Base-by-base conservation (phyloP, 1,139 yeast genomes). In the Yamadazyma dushanensis region DNA sequence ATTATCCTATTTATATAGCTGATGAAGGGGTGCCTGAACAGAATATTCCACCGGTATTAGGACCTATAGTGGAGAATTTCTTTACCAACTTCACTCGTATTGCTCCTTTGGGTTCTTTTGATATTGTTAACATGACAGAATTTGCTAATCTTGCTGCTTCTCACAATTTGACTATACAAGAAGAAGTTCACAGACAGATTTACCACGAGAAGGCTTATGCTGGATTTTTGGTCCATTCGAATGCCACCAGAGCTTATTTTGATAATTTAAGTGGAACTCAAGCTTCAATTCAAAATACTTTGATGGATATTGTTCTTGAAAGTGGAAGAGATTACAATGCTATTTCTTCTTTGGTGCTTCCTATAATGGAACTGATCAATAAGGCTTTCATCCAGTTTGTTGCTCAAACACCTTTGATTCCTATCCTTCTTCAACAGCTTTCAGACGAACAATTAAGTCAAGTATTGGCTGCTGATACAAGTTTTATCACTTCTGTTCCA, bases 321-420 rank as follows among this genome's bases (percentile, higher is more conserved):
- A 57, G 67, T 0, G 69, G 67, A 2, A 44, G 64, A 11, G 65
- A 63, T 38, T 56, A 51, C 39, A 61, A 61, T 40, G 62, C 63
- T 2, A 53, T 61, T 27, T 38, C 46, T 29, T 54, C 55, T 28
- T 53, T 53, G 29, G 43, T 61, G 19, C 32, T 43, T 5, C 30
- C 54, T 3, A 30, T 61, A 7, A 34, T 56, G 21, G 49, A 47
- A 21, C 38, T 34, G 13, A 43, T 59, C 3, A 35, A 45, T 16
- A 35, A 38, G n/a, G 47, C 40, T 1, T 58, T 40, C 25, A 36
- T 38, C 31, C 16, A 31, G 16, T 54, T 40, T 32, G 40, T 53
- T 10, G 53, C 59, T 3, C 37, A 46, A 16, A 46, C 55, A 7
- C 53, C 55, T 0, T 47, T 61, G 36, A 37, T 54, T 5, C 41